A percentile compares a stretch with the other conserved stretches of the same genome.
phyloP scores from a whole-genome alignment of 768 basidiomycete genomes.

The Amylocystis lapponica region DNA sequence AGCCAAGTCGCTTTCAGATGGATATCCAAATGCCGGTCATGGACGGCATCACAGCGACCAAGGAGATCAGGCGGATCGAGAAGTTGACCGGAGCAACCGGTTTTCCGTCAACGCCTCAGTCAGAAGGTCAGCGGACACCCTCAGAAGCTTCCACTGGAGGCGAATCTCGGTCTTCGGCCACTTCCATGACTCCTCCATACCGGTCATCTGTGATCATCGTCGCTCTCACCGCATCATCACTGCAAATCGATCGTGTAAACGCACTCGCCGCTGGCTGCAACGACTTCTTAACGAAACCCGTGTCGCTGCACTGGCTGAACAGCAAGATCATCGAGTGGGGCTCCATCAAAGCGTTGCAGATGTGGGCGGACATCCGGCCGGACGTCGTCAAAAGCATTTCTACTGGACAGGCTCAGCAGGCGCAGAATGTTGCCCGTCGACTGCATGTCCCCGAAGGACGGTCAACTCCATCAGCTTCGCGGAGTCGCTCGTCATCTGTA shows the following conservation, averaged over 20 bases:
- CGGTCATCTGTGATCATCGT: slow-evolving; percentile 97
- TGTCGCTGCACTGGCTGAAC: slow-evolving; percentile 91
- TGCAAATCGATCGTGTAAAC: slow-evolving; percentile 92
- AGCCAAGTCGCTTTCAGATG: slow-evolving; percentile 62
- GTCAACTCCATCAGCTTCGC: slow-evolving; percentile 29
- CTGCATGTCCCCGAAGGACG: slow-evolving; percentile 46
- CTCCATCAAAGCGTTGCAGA: slow-evolving; percentile 89
- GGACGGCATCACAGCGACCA: slow-evolving; percentile 97
- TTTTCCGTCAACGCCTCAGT: slow-evolving; percentile 62
- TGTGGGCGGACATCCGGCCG: slow-evolving; percentile 82
- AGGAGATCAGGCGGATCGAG: slow-evolving; percentile 87
- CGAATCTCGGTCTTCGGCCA: slow-evolving; percentile 43
- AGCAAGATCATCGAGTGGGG: slow-evolving; percentile 99
- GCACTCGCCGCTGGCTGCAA: slow-evolving; percentile 99
- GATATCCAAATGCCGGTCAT: slow-evolving; percentile 99
- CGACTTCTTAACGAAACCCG: slow-evolving; percentile 97
- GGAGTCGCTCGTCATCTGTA: slow-evolving; percentile 35
- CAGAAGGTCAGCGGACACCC: slow-evolving; percentile 48
- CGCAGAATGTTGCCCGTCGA: slow-evolving; percentile 40
- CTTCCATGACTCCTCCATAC: slow-evolving; percentile 47
- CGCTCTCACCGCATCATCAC: slow-evolving; percentile 93
- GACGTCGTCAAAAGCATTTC: slow-evolving; percentile 46
- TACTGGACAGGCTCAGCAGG: slow-evolving; percentile 41
- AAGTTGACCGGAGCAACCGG: slow-evolving; percentile 58
- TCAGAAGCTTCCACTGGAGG: slow-evolving; percentile 46